Percentiles rank a stretch among this genome's conserved stretches.
Conservation (phyloP, 2,329 filamentous ascomycete species). For the Fusarium falciforme region DNA sequence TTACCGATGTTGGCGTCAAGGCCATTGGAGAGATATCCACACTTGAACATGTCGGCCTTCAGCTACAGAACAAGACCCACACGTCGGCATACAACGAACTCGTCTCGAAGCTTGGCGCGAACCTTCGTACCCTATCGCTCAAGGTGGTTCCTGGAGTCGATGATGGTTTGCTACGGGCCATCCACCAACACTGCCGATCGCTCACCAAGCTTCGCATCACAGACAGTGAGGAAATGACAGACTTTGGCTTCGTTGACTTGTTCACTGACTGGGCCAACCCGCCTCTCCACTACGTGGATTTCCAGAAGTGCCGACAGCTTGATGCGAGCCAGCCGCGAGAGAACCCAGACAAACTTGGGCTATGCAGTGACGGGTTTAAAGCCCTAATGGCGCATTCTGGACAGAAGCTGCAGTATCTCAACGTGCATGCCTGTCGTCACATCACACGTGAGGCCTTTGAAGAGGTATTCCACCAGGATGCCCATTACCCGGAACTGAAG, state of each 20-base stretch:
- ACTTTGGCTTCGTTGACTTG: conserved; percentile 76
- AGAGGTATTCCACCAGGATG: conserved; percentile 73
- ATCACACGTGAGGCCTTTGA: conserved; percentile 80
- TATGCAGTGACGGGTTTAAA: conserved; percentile 80
- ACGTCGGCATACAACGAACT: conserved; percentile 70
- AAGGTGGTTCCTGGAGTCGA: conserved; percentile 74
- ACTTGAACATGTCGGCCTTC: conserved; percentile 81
- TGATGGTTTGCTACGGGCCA: conserved; percentile 75
- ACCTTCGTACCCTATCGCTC: conserved; percentile 82
- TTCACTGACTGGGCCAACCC: conserved; percentile 83
- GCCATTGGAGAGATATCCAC: conserved; percentile 70
- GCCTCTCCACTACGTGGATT: conserved; percentile 75
- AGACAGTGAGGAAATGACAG: conserved; percentile 80
- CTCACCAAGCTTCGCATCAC: conserved; percentile 85
- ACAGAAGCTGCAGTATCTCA: conserved; percentile 70
- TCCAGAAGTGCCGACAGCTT: conserved; percentile 81
- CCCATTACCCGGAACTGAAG: conserved; percentile 73
- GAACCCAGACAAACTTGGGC: conserved; percentile 73
- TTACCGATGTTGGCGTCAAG: conserved; percentile 74
- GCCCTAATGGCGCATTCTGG: conserved; percentile 90
- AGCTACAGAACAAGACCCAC: conserved; percentile 68
- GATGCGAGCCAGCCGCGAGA: conserved; percentile 77
- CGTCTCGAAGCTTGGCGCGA: conserved; percentile 70
- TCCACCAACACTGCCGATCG: conserved; percentile 75
- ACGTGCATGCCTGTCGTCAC: conserved; percentile 87